Conservation (phyloP, 2,329 filamentous ascomycete species). For the Bipolaris sorokiniana region DNA sequence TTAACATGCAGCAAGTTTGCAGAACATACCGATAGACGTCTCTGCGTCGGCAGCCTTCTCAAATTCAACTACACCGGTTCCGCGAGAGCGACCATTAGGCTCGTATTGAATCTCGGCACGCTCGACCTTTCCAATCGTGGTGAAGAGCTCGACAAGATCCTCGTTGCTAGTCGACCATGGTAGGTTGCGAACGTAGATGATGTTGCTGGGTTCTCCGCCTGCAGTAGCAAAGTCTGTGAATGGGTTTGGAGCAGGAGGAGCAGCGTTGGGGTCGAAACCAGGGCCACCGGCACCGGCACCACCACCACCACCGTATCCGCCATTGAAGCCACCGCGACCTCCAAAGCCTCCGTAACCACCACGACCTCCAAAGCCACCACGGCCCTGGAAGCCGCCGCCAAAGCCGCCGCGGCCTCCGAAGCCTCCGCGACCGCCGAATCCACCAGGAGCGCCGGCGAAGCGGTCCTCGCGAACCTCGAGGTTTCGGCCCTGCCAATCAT, state of each 20-base stretch:
- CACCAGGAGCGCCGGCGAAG: slow-evolving; percentile 70
- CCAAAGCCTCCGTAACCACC: slow-evolving; percentile 52
- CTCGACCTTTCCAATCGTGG: slow-evolving; percentile 96
- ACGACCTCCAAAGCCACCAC: slow-evolving; percentile 36
- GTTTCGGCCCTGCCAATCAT: slow-evolving; percentile 94
- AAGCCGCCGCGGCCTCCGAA: slow-evolving; percentile 48
- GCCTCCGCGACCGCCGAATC: slow-evolving; percentile 46
- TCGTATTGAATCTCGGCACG: slow-evolving; percentile 99
- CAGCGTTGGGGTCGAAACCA: slow-evolving; percentile 56
- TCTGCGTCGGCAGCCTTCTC: slow-evolving; percentile 82
- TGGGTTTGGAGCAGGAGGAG: slow-evolving; percentile 73
- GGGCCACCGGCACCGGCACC: slow-evolving; percentile 42
- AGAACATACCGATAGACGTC: slow-evolving; percentile 74
- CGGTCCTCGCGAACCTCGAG: slow-evolving; percentile 97
- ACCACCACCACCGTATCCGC: slow-evolving; percentile 51
- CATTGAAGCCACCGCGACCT: slow-evolving; percentile 40
- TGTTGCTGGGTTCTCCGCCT: slow-evolving; percentile 80
- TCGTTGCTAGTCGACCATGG: slow-evolving; percentile 99
- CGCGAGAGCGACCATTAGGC: slow-evolving; percentile 90
- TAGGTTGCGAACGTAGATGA: slow-evolving; percentile 95
- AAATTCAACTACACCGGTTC: slow-evolving; percentile 96
- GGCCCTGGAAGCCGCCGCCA: slow-evolving; percentile 60
- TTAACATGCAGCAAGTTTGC: too few species aligned
- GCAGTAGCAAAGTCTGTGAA: slow-evolving; percentile 93
- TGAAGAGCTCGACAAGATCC: slow-evolving; percentile 94